phyloP scores from a whole-genome alignment of 768 basidiomycete species.

The Bullera alba region DNA sequence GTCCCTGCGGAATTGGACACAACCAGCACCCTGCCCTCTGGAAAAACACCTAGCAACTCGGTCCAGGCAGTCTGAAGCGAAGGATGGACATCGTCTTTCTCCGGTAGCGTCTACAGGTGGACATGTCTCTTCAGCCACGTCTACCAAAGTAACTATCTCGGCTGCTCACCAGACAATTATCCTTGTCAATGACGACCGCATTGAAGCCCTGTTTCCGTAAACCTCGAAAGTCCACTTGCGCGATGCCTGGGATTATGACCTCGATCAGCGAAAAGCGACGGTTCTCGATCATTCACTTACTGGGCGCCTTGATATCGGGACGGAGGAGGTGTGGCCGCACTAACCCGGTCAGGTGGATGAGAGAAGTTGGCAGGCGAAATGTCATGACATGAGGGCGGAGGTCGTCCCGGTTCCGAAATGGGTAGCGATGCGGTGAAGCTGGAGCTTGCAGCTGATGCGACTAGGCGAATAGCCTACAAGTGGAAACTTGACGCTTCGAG shows the following conservation, averaged over 20 bases:
- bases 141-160: conserved; percentile 1
- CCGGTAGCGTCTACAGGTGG: no score
- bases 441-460: no score
- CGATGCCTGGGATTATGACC: conserved; percentile 21
- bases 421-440: no score
- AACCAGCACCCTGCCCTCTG: conserved; percentile 69
- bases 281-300: no score
- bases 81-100: conserved; percentile 67
- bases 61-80: conserved; percentile 58
- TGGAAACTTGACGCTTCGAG: no score
- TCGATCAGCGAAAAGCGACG: not conserved
- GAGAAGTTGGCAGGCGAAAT: conserved; percentile 19
- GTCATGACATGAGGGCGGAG: not conserved
- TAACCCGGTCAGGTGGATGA: conserved; percentile 30
- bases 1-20: conserved; percentile 94
- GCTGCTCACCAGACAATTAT: conserved; percentile 78
- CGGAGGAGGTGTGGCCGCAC: conserved; percentile 25
- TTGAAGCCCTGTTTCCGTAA: conserved; percentile 70
- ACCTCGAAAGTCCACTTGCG: conserved; percentile 36
- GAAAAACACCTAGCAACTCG: conserved; percentile 65
- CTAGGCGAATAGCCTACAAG: no score
- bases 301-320: conserved; percentile 32
- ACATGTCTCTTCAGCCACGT: conserved; percentile 55
- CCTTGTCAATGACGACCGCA: conserved; percentile 94
- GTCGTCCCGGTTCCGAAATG: no score